phyloP scores from a whole-genome alignment of 106 monocot genomes.

The Dactylorhiza incarnata region DNA sequence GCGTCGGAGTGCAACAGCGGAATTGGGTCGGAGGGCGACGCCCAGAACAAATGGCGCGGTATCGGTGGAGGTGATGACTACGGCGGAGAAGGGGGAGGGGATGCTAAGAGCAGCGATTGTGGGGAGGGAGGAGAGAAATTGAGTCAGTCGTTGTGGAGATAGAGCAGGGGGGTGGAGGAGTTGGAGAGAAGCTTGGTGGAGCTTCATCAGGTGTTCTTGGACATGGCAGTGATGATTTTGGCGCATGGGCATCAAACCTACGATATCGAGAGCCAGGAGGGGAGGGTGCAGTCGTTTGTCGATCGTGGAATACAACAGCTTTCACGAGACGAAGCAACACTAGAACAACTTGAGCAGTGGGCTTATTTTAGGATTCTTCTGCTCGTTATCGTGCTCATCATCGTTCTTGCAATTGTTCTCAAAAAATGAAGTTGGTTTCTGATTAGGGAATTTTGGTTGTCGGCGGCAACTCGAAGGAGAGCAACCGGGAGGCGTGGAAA shows the following conservation, averaged over 20 bases:
- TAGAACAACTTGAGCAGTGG: constrained; percentile 54
- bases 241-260: constrained; percentile 81
- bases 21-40: constrained; percentile 30
- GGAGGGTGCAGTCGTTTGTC: constrained; percentile 52
- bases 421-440: constrained; percentile 13
- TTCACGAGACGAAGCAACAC: constrained; percentile 31
- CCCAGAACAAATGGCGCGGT: constrained; percentile 49
- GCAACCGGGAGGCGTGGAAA: no score
- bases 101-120: constrained; percentile 56
- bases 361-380: constrained; percentile 35
- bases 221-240: constrained; percentile 75
- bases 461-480: neutral
- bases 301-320: constrained; percentile 46
- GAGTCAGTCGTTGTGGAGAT: constrained; percentile 61
- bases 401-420: constrained; percentile 45
- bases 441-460: neutral
- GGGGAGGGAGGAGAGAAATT: constrained; percentile 45
- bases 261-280: constrained; percentile 73
- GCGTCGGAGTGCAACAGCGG: constrained; percentile 24
- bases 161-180: constrained; percentile 51
- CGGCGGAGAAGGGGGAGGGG: constrained; percentile 53
- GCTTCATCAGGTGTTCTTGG: constrained; percentile 85
- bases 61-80: constrained; percentile 47
- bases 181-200: constrained; percentile 62
- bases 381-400: constrained; percentile 29